phyloP scores from a whole-genome alignment of 305 asterid genomes.

The Salvia sclarea region DNA sequence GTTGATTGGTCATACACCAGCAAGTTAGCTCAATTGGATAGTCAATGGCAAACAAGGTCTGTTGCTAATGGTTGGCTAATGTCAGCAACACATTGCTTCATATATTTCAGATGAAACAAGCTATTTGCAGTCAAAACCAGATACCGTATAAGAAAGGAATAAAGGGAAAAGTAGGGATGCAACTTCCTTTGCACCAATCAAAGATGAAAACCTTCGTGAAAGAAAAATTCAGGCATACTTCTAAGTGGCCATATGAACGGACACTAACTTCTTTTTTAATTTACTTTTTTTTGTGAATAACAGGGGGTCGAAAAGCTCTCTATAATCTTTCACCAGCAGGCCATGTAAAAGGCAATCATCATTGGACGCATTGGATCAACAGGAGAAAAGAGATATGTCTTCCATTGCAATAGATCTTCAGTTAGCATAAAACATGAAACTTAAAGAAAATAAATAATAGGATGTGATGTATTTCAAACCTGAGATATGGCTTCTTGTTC shows the following conservation, averaged over 20 bases:
- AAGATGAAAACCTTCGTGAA: slow-evolving; percentile 11
- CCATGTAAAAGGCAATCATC: slow-evolving; percentile 18
- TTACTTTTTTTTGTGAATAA: not conserved
- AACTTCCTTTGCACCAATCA: slow-evolving; percentile 10
- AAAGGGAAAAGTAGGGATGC: not conserved
- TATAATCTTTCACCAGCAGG: slow-evolving; percentile 20
- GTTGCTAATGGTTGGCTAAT: slow-evolving; percentile 1
- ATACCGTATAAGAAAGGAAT: not conserved
- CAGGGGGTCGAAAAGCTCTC: not conserved
- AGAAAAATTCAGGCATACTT: slow-evolving; percentile 5
- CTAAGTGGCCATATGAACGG: not conserved
- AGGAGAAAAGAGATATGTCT: not conserved
- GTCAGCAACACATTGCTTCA: not conserved
- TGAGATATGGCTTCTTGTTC: slow-evolving; percentile 91
- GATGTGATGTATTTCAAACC: slow-evolving; percentile 45
- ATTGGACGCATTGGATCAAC: not conserved
- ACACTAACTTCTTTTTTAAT: not conserved
- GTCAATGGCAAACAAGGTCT: not conserved
- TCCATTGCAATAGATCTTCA: not conserved
- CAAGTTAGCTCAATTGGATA: slow-evolving; percentile 25
- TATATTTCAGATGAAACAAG: not conserved
- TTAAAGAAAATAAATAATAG: slow-evolving; percentile 25
- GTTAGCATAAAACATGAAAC: slow-evolving; percentile 14
- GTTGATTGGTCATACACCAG: slow-evolving; percentile 13
- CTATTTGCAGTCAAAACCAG: not conserved